Base-by-base conservation (phyloP, 768 basidiomycete species). In the Tricholoma matsutake region DNA sequence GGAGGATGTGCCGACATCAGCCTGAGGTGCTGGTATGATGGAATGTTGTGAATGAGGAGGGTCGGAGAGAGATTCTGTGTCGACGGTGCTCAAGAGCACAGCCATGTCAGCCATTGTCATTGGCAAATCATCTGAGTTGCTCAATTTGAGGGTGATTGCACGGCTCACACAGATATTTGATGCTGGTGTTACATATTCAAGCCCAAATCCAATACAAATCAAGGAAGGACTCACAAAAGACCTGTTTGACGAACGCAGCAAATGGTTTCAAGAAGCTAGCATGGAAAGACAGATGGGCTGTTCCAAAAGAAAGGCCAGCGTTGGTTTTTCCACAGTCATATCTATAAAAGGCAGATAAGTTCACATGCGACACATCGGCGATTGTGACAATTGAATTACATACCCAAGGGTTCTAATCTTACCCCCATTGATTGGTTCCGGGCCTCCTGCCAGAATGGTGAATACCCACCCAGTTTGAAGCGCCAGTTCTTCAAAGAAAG, bases 261-360 rank as follows among this genome's bases (percentile, higher is more conserved):
- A 56, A 56, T 41, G 56, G 56, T 56, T 39, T 39, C 56, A 56
- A 6, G 56, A 56, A 39, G 28, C 31, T 56, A 4, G 20, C 8
- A 5, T 56, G 35, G 4, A 56, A 56, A 25, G 39, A 39, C 1
- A 39, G 56, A 13, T 56, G 39, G 20, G 56, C 56, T 13, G 35
- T 9, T 41, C 56, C 37, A 29, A 56, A 56, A 43, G 56, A 16
- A 31, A 56, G 35, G 20, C 56, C 56, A 18, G 20, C 20, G 8
- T 41, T 28, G 39, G 43, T 56, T 39, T 56, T 56, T 8, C 56
- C n/a, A 5, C 56, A 41, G 39, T 56, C 35, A 39, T 56, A 56
- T 22, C 56, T 56, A 39, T 25, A 41, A 4, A 16, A 25, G 39
- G 43, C 14, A 28, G 16, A 9, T 54, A 54, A 22, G 32, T 9